Evolutionary conservation across 805 yeast genomes (phyloP), one percentile per base, ranked within the genome.

Genomic region (Pichia scutulata): DNA sequence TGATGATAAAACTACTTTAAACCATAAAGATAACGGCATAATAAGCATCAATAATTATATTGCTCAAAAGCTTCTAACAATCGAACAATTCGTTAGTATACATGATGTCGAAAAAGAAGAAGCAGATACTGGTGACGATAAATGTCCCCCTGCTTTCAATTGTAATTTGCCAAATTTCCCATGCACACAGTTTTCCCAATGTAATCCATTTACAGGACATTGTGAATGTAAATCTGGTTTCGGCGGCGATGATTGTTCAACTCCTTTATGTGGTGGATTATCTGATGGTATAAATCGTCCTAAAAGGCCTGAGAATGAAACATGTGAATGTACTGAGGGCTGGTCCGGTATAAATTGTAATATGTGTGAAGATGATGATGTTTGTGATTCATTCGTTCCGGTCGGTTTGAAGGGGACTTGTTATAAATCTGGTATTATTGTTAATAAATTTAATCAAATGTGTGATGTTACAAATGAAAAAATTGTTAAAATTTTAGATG

Each of bases 341-440:
- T 93, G 99, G 99, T 70, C 73, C 5, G 98, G 99, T 42, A 85
- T 93, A 62, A 93, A 93, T 63, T 93, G 99, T 74, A 93, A 86
- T 61, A 67, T 93, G 64, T 93, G 99, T 68, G 70, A 74, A 23
- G 63, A 65, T 5, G 95, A 93, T 63, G 65, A 73, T 3, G 85
- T 83, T 2, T 93, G 99, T 70, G 86, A 88, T 64, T 70, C 86
- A 0, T 86, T 93, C 59, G 80, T 92, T 81, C 98, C 98, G 1
- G 89, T 82, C 40, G 70, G 86, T 2, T 67, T 89, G 49, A 71
- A 77, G 52, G 99, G 98, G 12, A 88, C 95, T 0, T 93, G 99
- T 66, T 92, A 89, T 67, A 77, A 81, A 54, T 78, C 85, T 10
- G 99, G 98, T 19, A 77, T 87, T 58, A 70, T 89, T 43, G 92